phyloP scores from a whole-genome alignment of 306 rosid genomes.

The Quercus rubra region DNA sequence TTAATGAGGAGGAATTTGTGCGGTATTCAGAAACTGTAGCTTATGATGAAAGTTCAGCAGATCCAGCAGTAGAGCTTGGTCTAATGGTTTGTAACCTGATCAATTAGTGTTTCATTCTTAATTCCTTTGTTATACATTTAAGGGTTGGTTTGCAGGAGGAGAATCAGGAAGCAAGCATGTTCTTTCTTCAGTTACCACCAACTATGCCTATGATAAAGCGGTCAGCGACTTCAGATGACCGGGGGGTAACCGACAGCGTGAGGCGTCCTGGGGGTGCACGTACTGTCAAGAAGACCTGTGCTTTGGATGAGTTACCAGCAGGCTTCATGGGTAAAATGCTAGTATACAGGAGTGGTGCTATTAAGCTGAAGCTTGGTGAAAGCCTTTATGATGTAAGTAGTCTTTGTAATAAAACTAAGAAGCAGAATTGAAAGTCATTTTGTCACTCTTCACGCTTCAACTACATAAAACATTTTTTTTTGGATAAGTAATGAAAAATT shows the following conservation, averaged over 20 bases:
- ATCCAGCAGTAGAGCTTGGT: conserved; percentile 60
- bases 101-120: neutral
- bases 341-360: conserved; percentile 69
- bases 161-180: conserved; percentile 50
- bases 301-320: conserved; percentile 51
- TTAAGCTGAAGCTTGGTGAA: conserved; percentile 78
- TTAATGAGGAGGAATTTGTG: conserved; percentile 71
- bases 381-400: conserved; percentile 74
- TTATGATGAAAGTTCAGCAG: conserved; percentile 50
- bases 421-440: neutral
- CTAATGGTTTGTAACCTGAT: conserved; percentile 49
- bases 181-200: conserved; percentile 61
- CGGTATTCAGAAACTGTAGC: conserved; percentile 38
- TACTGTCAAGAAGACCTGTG: conserved; percentile 25
- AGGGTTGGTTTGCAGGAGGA: conserved; percentile 60
- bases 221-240: conserved; percentile 24
- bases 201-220: conserved; percentile 41
- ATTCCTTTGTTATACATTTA: conserved; percentile 21
- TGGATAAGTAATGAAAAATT: too few species aligned
- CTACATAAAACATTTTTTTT: neutral
- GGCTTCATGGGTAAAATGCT: conserved; percentile 87
- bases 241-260: conserved; percentile 27
- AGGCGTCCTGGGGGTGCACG: conserved; percentile 15
- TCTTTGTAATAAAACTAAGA: conserved; percentile 10
- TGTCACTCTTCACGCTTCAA: neutral